Evolutionary conservation across 176 grass and related monocot genomes (phyloP).

Genomic region (Oryza coarctata): DNA sequence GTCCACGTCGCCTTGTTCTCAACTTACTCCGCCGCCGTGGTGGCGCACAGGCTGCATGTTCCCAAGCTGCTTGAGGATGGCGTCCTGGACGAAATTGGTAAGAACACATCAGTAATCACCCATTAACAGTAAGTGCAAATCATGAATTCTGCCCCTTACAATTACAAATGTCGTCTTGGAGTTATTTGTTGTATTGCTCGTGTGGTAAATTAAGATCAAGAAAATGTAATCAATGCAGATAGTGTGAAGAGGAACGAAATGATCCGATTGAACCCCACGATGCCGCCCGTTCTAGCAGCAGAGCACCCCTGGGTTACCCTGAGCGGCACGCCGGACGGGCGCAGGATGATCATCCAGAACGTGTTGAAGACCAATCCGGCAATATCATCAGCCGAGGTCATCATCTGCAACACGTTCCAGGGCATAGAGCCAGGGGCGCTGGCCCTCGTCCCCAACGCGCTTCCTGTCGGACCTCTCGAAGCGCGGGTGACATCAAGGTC

Average conservation of each 20-base stretch:
- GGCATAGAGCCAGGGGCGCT: conserved; percentile 47
- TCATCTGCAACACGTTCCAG: conserved; percentile 73
- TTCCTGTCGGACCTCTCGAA: conserved; percentile 48
- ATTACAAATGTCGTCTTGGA: not conserved
- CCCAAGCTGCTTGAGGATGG: conserved; percentile 46
- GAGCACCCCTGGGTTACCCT: conserved; percentile 32
- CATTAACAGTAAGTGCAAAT: not conserved
- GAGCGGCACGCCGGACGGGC: not conserved
- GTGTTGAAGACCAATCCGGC: not conserved
- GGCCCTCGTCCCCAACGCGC: conserved; percentile 23
- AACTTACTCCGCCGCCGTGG: conserved; percentile 26
- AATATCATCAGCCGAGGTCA: not conserved
- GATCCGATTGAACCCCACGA: conserved; percentile 36
- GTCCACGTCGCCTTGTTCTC: conserved; percentile 38
- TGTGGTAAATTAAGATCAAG: not conserved
- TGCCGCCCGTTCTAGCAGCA: conserved; percentile 20
- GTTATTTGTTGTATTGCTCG: not conserved
- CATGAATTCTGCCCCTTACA: not conserved
- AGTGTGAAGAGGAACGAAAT: conserved; percentile 6
- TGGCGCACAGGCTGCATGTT: conserved; percentile 30
- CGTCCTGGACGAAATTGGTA: conserved; percentile 54
- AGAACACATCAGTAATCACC: not conserved
- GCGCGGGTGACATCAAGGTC: not conserved
- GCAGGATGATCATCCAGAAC: conserved; percentile 4
- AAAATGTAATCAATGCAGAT: conserved; percentile 9